A percentile compares a stretch with the other conserved stretches of the same genome.
Evolutionary conservation across 495 filamentous ascomycete genomes (phyloP).

Genomic region (Penicillium alfredii): DNA sequence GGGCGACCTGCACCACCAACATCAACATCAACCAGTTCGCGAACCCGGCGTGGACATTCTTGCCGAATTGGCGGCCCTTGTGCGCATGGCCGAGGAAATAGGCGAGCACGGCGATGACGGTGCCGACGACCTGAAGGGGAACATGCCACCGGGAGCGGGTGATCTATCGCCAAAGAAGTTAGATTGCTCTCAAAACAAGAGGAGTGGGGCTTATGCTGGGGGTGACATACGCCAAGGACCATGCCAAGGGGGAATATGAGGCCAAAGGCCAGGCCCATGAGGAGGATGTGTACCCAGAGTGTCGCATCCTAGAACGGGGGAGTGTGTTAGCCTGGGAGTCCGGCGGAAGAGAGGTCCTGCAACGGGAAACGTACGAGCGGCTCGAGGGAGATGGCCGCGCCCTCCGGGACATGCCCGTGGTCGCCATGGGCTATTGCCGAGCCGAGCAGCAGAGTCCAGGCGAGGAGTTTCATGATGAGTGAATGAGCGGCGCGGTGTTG

Average conservation of each 20-base stretch:
- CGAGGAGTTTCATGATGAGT: conserved; percentile 14
- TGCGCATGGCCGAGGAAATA: conserved; percentile 91
- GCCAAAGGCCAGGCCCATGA: conserved; percentile 85
- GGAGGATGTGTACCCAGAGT: conserved; percentile 88
- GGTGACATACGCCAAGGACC: conserved; percentile 82
- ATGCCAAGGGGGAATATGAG: conserved; percentile 90
- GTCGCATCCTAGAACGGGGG: conserved; percentile 56
- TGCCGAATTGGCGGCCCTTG: conserved; percentile 77
- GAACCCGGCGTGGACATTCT: conserved; percentile 79
- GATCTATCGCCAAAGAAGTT: conserved; percentile 52
- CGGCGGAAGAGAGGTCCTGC: no score
- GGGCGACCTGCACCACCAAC: conserved; percentile 65
- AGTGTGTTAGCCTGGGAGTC: conserved; percentile 12
- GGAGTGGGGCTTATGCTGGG: no score
- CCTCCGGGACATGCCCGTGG: conserved; percentile 69
- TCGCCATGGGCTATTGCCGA: conserved; percentile 62
- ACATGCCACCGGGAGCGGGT: conserved; percentile 91
- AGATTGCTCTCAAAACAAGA: no score
- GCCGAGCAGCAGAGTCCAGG: conserved; percentile 24
- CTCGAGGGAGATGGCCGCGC: conserved; percentile 67
- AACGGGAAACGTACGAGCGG: conserved; percentile 87
- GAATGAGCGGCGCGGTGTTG: background rate
- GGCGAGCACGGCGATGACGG: conserved; percentile 69
- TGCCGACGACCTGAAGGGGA: conserved; percentile 72
- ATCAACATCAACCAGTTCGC: conserved; percentile 73